Conservation (phyloP, 768 basidiomycete genomes). For the Lactarius quietus region DNA sequence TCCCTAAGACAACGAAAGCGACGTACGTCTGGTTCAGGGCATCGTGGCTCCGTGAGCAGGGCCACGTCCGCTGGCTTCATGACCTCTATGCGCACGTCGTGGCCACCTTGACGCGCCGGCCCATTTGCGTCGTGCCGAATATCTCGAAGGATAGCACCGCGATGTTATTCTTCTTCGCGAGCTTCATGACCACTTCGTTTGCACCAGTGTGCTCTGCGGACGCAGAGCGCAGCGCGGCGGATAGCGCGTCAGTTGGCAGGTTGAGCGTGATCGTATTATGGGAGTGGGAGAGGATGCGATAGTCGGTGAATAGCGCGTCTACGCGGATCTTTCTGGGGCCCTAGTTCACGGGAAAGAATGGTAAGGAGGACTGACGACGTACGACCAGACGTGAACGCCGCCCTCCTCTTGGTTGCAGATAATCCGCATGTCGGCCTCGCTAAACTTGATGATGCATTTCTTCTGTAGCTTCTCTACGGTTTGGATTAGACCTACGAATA, state of each 20-base stretch:
- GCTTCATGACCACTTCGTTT: constrained; percentile 73
- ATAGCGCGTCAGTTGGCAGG: constrained; percentile 70
- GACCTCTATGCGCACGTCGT: constrained; percentile 82
- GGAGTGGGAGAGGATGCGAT: constrained; percentile 85
- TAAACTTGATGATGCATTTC: constrained; percentile 78
- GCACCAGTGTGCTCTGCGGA: constrained; percentile 30
- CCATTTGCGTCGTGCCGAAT: constrained; percentile 56
- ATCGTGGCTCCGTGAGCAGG: constrained; percentile 72
- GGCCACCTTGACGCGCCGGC: constrained; percentile 63
- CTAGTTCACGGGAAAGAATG: constrained; percentile 14
- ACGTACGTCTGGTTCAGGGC: constrained; percentile 81
- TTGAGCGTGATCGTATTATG: constrained; percentile 75
- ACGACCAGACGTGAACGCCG: constrained; percentile 87
- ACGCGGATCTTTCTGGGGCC: constrained; percentile 56
- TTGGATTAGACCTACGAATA: constrained; percentile 63
- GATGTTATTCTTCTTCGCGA: constrained; percentile 81
- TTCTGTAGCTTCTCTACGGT: constrained; percentile 82
- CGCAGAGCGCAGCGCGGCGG: constrained; percentile 64
- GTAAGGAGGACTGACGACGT: constrained; percentile 35
- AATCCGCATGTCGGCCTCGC: constrained; percentile 68
- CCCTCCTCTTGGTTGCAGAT: constrained; percentile 85
- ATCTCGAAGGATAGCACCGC: constrained; percentile 80
- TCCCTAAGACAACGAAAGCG: background rate
- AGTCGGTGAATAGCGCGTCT: constrained; percentile 63
- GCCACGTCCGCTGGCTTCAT: constrained; percentile 72